Base-by-base conservation (phyloP, 805 yeast species). In the Hemisphaericaspora nanyangensis region DNA sequence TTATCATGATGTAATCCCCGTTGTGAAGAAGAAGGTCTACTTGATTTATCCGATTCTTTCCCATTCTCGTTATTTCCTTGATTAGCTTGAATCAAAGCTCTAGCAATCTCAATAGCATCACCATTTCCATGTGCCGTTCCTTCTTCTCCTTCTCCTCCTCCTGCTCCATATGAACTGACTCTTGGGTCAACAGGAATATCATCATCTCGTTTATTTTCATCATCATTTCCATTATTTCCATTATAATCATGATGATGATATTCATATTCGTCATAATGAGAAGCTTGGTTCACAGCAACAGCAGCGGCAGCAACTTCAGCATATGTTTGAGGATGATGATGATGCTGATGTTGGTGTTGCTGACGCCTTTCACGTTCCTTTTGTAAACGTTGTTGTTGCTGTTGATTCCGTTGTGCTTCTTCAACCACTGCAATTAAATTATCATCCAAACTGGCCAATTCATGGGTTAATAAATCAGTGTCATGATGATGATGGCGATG, bases 1-100 rank as follows among this genome's bases (percentile, higher is more conserved):
- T 22, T 12, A 3, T 22, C 26, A 22, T n/a, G n/a, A n/a, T n/a
- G n/a, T n/a, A n/a, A n/a, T n/a, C n/a, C n/a, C n/a, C n/a, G n/a
- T n/a, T n/a, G n/a, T n/a, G n/a, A n/a, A n/a, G n/a, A n/a, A n/a
- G n/a, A n/a, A 22, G 12, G 26, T 22, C 25, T 7, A 20, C 25
- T 7, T 20, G 12, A 22, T 22, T 22, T 22, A 22, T 22, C 26
- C 8, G 26, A 22, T 22, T 22, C 11, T 22, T 8, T 5, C 11
- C 11, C 26, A 22, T 22, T 12, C 5, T 22, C 11, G 8, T 12
- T 22, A 22, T 3, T 5, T 19, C 51, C 52, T 37, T 68, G 77
- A 46, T 72, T 77, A 0, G 83, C 81, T 44, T 78, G 82, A 35
- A 80, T 78, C 48, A 80, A 60, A 0, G 84, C 86, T 31, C 82